Conservation (phyloP, 1,284 basidiomycete species). For the Laetiporus sulphureus region DNA sequence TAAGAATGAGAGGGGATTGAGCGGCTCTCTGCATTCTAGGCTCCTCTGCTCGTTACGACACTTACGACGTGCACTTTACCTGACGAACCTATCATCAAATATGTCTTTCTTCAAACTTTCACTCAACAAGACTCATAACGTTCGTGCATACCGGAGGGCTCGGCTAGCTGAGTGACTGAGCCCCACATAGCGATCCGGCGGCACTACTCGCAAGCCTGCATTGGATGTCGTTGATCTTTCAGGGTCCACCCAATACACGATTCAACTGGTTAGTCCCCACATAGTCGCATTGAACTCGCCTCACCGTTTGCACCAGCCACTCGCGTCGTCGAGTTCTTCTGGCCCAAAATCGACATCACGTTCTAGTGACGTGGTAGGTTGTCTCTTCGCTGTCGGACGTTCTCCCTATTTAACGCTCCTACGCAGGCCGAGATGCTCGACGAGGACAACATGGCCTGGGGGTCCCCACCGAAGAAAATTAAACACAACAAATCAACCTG, state of each 20-base stretch:
- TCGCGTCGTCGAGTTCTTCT: background rate
- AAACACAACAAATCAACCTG: conserved; percentile 3
- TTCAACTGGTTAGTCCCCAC: conserved; percentile 1
- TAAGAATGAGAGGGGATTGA: background rate
- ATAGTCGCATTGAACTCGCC: background rate
- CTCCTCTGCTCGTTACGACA: no score
- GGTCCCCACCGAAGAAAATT: conserved; percentile 10
- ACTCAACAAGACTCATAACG: no score
- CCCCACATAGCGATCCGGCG: background rate
- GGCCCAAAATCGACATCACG: background rate
- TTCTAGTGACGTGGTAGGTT: no score
- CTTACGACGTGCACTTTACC: no score
- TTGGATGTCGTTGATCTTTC: background rate
- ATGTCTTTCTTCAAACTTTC: no score
- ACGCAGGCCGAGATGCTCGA: conserved; percentile 24
- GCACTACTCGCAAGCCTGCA: no score
- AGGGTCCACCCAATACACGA: background rate
- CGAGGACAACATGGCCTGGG: conserved; percentile 26
- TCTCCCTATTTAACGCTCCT: no score
- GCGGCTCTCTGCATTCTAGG: background rate
- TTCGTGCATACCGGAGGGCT: no score
- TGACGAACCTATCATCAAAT: no score
- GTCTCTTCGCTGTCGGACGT: no score
- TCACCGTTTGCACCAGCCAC: background rate
- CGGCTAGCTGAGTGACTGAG: no score